A percentile compares a stretch with the other conserved stretches of the same genome.
These are phyloP conservation scores for Claviceps sorghi DNA, from an alignment of 2,329 filamentous ascomycete species.

Conservation along the genomic window DNA sequence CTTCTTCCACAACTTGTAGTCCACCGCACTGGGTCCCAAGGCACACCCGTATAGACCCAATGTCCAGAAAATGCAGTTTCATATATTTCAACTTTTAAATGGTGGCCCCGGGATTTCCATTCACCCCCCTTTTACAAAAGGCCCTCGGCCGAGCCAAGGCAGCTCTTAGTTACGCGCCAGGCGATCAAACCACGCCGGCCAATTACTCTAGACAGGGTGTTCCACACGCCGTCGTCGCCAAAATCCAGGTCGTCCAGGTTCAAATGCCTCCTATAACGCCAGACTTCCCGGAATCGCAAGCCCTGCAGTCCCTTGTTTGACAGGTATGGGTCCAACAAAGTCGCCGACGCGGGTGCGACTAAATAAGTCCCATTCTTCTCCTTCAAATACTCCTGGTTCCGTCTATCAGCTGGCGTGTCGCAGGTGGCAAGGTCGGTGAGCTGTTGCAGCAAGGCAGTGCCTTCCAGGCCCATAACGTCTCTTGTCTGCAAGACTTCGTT, in stretches of 20 bases:
- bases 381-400: conserved; percentile 41
- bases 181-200: conserved; percentile 46
- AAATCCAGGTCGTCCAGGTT: conserved; percentile 73
- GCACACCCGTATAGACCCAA: background rate
- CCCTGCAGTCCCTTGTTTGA: conserved; percentile 43
- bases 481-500: conserved; percentile 55
- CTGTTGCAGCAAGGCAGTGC: conserved; percentile 42
- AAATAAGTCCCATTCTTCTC: conserved; percentile 52
- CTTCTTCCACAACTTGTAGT: background rate
- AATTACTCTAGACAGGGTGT: conserved; percentile 53
- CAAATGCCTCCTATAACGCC: conserved; percentile 52
- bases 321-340: conserved; percentile 51
- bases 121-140: background rate
- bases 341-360: conserved; percentile 58
- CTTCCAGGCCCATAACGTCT: conserved; percentile 60
- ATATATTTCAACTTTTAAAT: background rate
- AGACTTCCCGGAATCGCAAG: conserved; percentile 53
- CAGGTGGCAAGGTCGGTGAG: conserved; percentile 47
- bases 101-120: background rate
- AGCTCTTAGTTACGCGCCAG: conserved; percentile 53
- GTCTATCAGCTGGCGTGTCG: conserved; percentile 40
- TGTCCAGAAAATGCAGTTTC: background rate
- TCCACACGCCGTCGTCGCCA: conserved; percentile 60
- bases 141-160: conserved; percentile 11
- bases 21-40: background rate